These are phyloP conservation scores for Pinus taeda DNA, from an alignment of 75 land plant species.

Conservation along the genomic window DNA sequence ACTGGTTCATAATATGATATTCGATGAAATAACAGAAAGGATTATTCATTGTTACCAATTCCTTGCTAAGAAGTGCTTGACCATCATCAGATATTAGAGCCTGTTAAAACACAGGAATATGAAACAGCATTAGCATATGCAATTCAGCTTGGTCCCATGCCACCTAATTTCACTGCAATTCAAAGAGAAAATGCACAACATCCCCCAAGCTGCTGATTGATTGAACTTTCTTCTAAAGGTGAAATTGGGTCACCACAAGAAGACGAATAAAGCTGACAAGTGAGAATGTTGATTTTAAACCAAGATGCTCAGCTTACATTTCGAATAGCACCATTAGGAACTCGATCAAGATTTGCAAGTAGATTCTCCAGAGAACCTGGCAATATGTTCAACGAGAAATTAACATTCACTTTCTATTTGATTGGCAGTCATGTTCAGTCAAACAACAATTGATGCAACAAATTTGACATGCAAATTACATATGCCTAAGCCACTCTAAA, in stretches of 20 bases:
- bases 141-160: neutral
- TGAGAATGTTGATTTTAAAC: neutral
- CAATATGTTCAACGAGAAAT: neutral
- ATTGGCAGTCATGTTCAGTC: neutral
- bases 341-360: conserved; percentile 46
- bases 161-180: neutral
- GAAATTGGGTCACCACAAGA: neutral
- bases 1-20: neutral
- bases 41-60: conserved; percentile 29
- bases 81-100: conserved; percentile 40
- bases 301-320: conserved; percentile 23
- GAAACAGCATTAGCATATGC: neutral
- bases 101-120: conserved; percentile 18
- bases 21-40: neutral
- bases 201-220: neutral
- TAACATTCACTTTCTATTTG: neutral
- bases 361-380: conserved; percentile 63
- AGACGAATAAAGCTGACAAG: neutral
- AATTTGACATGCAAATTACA: neutral
- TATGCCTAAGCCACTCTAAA: neutral
- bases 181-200: neutral
- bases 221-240: neutral
- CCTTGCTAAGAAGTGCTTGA: conserved; percentile 57
- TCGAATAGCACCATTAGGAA: conserved; percentile 44
- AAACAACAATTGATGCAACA: neutral